Evolutionary conservation across 345 rosid species (phyloP).

Genomic region (Hibiscus trionum): DNA sequence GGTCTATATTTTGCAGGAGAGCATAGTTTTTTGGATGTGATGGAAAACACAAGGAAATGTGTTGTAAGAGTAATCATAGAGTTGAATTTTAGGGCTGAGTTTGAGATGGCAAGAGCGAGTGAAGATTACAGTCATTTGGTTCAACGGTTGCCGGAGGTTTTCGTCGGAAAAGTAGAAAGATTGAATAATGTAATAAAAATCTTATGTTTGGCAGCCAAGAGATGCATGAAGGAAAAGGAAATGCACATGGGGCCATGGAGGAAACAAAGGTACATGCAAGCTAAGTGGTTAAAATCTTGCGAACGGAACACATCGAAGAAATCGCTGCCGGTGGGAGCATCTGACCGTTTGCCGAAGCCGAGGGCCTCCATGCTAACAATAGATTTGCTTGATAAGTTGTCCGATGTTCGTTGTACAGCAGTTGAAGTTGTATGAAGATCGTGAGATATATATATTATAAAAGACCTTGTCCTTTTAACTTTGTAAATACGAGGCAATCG

Average conservation of each 20-base stretch:
- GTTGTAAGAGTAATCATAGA: constrained; percentile 21
- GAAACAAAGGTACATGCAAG: constrained; percentile 48
- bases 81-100: constrained; percentile 39
- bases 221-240: constrained; percentile 49
- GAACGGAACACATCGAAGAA: constrained; percentile 20
- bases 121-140: constrained; percentile 39
- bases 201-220: constrained; percentile 41
- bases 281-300: constrained; percentile 38
- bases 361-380: constrained; percentile 40
- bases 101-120: constrained; percentile 46
- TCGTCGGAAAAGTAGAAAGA: constrained; percentile 44
- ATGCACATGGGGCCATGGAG: constrained; percentile 61
- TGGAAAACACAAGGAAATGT: constrained; percentile 4
- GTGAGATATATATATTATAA: not conserved
- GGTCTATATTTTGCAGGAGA: not conserved
- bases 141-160: constrained; percentile 31
- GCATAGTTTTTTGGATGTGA: constrained; percentile 7
- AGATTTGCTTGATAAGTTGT: constrained; percentile 32
- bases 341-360: constrained; percentile 21
- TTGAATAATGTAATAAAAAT: constrained; percentile 26
- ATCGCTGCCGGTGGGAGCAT: constrained; percentile 9
- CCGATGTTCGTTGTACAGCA: constrained; percentile 28
- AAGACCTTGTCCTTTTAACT: not conserved
- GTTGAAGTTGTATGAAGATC: constrained; percentile 28
- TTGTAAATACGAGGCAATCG: too few relatives aligned